Evolutionary conservation across 148 eudicot genomes (phyloP), one percentile per base, ranked within the genome.

Genomic region (Vaccinium darrowii): DNA sequence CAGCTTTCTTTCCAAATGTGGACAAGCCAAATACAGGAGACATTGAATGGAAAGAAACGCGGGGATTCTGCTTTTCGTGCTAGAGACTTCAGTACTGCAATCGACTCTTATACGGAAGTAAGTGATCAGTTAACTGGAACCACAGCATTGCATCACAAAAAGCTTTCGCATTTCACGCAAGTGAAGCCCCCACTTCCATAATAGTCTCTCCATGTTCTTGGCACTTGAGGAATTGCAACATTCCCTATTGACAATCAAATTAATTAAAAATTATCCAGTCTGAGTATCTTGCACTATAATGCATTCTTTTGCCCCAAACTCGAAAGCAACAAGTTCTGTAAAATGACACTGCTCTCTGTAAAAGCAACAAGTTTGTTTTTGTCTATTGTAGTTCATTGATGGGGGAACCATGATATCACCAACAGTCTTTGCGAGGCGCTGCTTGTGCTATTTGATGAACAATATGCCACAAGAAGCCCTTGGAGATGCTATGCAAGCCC

Each of bases 1-100:
- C 90, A 93, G 96, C 94, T 93, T 75, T 93, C 96, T 52, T 93
- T 93, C 72, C 94, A 93, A 86, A 83, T 91, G 93, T 92, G 96
- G 96, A 93, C 96, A 49, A 88, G 86, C 80, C 93, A 93, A 84
- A 91, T 93, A 91, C 92, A 92, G 88, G 94, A 92, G 69, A 91
- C 93, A 15, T 83, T 93, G 79, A 90, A 90, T 79, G 91, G 91
- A 25, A 93, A 92, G 92, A 92, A 92, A 90, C 91, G 86, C 79
- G 96, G 96, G 13, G 96, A 93, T 81, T 84, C 90, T 56, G 92
- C 94, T 33, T 93, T 93, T 76, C 89, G 94, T 84, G 91, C 89
- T 85, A 92, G 92, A 88, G 92, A 92, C 82, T 93, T 92, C 50
- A 50, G 87, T 16, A 87, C 93, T 8, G 96, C 94, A 82, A 85